These are phyloP conservation scores for Apiotrichum montevideense DNA, from an alignment of 1,284 basidiomycete genomes.

Conservation along the genomic window DNA sequence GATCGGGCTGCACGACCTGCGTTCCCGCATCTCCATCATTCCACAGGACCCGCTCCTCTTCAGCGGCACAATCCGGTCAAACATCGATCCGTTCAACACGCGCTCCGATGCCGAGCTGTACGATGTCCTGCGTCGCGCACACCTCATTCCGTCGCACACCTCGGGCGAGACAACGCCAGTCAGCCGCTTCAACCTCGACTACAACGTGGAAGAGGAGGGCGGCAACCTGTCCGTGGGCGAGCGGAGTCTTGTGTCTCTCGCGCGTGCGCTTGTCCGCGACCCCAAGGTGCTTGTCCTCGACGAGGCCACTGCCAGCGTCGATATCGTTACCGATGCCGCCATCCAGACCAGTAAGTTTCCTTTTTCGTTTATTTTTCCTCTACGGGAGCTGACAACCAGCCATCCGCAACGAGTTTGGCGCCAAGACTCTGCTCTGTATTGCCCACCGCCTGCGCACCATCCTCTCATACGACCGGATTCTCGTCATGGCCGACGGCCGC, in stretches of 20 bases:
- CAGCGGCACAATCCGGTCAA: conserved; percentile 54
- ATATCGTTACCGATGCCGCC: conserved; percentile 64
- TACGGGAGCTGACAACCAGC: conserved; percentile 24
- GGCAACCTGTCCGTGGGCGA: conserved; percentile 66
- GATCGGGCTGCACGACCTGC: conserved; percentile 52
- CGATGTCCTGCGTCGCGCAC: conserved; percentile 73
- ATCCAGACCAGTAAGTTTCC: conserved; percentile 55
- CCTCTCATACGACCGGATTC: conserved; percentile 69
- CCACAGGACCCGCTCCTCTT: conserved; percentile 74
- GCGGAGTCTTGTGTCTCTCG: conserved; percentile 61
- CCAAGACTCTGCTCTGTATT: conserved; percentile 61
- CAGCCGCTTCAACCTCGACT: conserved; percentile 69
- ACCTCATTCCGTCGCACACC: conserved; percentile 53
- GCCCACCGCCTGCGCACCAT: conserved; percentile 70
- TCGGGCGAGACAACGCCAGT: conserved; percentile 22
- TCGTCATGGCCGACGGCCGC: conserved; percentile 61
- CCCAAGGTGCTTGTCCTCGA: conserved; percentile 58
- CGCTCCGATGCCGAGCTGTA: conserved; percentile 70
- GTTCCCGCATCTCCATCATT: conserved; percentile 58
- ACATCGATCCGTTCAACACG: conserved; percentile 66
- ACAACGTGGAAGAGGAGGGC: conserved; percentile 76
- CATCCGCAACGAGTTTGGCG: conserved; percentile 60
- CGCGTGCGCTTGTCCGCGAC: conserved; percentile 57
- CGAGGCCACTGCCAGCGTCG: conserved; percentile 51
- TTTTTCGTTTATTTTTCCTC: no score